These are phyloP conservation scores for Nicotiana attenuata DNA, from an alignment of 257 asterid species.

Conservation along the genomic window DNA sequence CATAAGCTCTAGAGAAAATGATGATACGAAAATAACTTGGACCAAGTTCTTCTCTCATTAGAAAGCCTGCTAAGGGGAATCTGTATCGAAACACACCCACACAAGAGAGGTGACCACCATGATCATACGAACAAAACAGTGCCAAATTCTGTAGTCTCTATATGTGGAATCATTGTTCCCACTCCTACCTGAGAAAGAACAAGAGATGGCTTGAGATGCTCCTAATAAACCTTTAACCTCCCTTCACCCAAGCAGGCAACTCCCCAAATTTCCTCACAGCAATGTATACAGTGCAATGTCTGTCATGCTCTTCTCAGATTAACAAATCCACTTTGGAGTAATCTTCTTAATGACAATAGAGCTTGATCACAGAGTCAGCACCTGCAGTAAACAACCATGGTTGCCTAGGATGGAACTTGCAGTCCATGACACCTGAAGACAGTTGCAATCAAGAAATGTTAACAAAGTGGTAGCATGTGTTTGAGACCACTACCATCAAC, in stretches of 20 bases:
- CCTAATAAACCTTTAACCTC: neutral
- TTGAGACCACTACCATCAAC: neutral
- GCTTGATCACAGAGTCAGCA: constrained; percentile 78
- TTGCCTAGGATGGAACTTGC: constrained; percentile 95
- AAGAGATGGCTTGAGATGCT: neutral
- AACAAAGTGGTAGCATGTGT: neutral
- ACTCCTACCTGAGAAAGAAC: neutral
- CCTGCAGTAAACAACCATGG: constrained; percentile 98
- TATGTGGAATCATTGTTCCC: constrained; percentile 2
- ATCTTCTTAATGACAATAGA: constrained; percentile 55
- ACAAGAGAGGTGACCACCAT: neutral
- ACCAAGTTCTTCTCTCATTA: neutral
- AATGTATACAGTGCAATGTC: neutral
- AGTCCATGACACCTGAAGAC: constrained; percentile 80
- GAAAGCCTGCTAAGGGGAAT: neutral
- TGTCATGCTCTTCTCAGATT: neutral
- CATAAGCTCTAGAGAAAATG: neutral
- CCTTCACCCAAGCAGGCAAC: neutral
- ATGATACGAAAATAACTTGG: neutral
- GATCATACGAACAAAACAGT: neutral
- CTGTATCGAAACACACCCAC: neutral
- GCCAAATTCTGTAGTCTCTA: neutral
- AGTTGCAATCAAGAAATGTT: constrained; percentile 3
- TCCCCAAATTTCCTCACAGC: neutral
- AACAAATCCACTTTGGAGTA: neutral